Conservation (phyloP, 208 protist genomes). For the Wallacemonas sp. region DNA sequence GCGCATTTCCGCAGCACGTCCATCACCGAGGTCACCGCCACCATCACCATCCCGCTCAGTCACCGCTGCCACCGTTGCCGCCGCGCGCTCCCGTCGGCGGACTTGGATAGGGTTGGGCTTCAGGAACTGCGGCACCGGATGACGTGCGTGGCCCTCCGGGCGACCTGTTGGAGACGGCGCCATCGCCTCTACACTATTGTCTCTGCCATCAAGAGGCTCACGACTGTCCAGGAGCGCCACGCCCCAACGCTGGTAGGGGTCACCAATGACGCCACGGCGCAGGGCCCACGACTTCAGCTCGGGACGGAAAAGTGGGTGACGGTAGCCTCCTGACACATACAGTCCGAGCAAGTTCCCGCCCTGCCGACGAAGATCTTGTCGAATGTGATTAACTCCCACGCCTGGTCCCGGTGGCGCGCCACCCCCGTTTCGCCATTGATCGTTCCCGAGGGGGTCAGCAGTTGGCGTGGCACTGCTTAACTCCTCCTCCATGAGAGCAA, state of each 20-base stretch:
- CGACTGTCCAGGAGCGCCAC: slow-evolving; percentile 20
- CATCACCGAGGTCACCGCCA: neutral
- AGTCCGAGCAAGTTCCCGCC: slow-evolving; percentile 53
- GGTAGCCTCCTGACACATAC: slow-evolving; percentile 33
- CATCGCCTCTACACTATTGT: neutral
- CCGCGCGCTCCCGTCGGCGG: slow-evolving; percentile 3
- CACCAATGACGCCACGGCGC: slow-evolving; percentile 23
- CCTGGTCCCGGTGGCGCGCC: neutral
- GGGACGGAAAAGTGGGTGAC: slow-evolving; percentile 26
- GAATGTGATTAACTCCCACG: neutral
- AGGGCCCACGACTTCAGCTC: slow-evolving; percentile 16
- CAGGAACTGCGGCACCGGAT: slow-evolving; percentile 1
- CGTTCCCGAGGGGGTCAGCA: slow-evolving; percentile 20
- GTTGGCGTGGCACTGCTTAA: slow-evolving; percentile 37
- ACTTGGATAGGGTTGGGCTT: slow-evolving; percentile 2
- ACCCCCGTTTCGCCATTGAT: neutral
- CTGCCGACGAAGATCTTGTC: slow-evolving; percentile 29
- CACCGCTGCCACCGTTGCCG: slow-evolving; percentile 11
- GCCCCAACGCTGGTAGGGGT: slow-evolving; percentile 54
- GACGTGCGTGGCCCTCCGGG: neutral
- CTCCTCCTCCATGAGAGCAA: slow-evolving; percentile 72
- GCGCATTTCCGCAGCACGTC: no score
- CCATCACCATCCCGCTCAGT: slow-evolving; percentile 16
- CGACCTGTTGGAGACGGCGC: neutral
- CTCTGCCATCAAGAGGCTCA: slow-evolving; percentile 1